Evolutionary conservation across 1,284 basidiomycete species (phyloP), one percentile per base, ranked within the genome.

Genomic region (Volvariella surrecta): DNA sequence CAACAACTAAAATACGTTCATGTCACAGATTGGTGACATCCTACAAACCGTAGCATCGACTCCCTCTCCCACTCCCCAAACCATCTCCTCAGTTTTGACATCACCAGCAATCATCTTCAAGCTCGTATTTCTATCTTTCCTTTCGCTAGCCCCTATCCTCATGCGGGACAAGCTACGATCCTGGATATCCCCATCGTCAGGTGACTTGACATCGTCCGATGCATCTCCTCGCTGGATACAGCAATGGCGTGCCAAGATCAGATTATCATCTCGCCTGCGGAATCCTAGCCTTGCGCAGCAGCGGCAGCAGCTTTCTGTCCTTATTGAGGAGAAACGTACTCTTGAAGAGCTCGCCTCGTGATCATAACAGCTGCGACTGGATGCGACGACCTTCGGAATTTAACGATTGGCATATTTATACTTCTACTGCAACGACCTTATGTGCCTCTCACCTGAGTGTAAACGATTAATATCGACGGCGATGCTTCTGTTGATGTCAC

Each of bases 111-210:
- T 88, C 56, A 68, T 89, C 44, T 52, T 77, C 51, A 89, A 89
- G 58, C 76, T 89, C 47, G 70, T 77, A 11, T 71, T 86, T 50
- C 62, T 89, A 7, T 82, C 84, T 11, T 72, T 86, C 53, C 62
- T 89, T 42, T 87, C 84, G 31, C 70, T 89, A 16, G 85, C 86
- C 13, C 86, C 86, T 9, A 85, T 89, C 45, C 66, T 89, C 3
- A 81, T 73, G 8, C 74, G 84, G 28, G 75, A 81, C 47, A 68
- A 69, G 41, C 65, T 89, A 13, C 74, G 75, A 19, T 58, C 66
- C 19, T 64, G 82, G 55, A 66, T 84, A 43, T 68, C 76, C n/a
- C 58, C 55, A 21, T 55, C 58, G 17, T 44, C 57, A 58, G n/a
- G 46, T 52, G 31, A 54, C 50, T 28, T 45, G 35, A 20, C 54